phyloP scores from a whole-genome alignment of 192 early-diverging fungal species.

The Chytriomyces confervae region DNA sequence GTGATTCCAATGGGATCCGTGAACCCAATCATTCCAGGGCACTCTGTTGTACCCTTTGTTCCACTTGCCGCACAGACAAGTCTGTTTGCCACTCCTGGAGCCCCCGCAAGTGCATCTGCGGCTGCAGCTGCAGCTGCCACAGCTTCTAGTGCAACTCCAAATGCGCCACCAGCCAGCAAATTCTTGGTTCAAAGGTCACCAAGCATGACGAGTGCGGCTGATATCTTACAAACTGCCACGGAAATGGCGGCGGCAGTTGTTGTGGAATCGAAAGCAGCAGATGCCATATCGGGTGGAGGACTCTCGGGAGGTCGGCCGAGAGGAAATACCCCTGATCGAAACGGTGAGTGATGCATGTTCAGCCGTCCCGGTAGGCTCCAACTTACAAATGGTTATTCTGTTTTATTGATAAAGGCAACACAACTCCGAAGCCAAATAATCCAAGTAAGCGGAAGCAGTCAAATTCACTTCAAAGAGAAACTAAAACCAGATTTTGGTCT shows the following conservation, averaged over 20 bases:
- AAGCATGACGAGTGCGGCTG: slow-evolving; percentile 1
- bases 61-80: background rate
- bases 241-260: slow-evolving; percentile 28
- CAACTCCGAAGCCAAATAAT: background rate
- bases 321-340: background rate
- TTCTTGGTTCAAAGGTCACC: background rate
- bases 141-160: background rate
- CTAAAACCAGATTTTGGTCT: background rate
- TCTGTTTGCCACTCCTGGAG: background rate
- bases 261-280: slow-evolving; percentile 22
- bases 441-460: no score
- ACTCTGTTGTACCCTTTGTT: background rate
- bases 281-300: background rate
- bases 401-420: background rate
- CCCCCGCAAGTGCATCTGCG: background rate
- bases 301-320: background rate
- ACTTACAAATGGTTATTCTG: background rate
- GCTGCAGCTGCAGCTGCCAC: background rate
- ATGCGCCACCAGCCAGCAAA: background rate
- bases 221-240: slow-evolving; percentile 22
- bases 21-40: background rate
- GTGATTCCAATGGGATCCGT: background rate
- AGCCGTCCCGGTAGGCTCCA: background rate
- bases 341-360: background rate
- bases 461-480: no score